These are phyloP conservation scores for Diaporthe longicolla DNA, from an alignment of 2,329 filamentous ascomycete genomes.

Conservation along the genomic window DNA sequence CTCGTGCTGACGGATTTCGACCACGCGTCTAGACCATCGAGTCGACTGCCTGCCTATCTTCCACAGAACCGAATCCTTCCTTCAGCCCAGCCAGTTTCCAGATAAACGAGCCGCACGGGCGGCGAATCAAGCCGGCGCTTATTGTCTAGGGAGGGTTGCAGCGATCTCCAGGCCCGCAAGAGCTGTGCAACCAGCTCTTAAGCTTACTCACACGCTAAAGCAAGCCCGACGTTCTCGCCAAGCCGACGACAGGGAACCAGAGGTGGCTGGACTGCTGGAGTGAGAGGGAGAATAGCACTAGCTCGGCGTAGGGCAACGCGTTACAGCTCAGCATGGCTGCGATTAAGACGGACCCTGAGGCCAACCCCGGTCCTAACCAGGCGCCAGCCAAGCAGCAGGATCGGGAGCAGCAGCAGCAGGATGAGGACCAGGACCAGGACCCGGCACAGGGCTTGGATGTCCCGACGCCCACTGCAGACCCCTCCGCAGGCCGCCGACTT, in stretches of 20 bases:
- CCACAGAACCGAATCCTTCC: neutral
- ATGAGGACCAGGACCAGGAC: neutral
- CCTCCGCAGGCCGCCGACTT: slow-evolving; percentile 6
- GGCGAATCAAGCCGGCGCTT: slow-evolving; percentile 27
- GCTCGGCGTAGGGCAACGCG: slow-evolving; percentile 6
- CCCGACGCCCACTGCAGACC: neutral
- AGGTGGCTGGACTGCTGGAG: too few species aligned
- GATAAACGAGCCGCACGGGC: slow-evolving; percentile 17
- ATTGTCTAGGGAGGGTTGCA: slow-evolving; percentile 11
- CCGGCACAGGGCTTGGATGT: slow-evolving; percentile 10
- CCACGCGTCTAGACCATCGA: neutral
- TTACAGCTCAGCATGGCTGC: slow-evolving; percentile 10
- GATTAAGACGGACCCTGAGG: neutral
- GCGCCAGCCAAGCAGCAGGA: slow-evolving; percentile 21
- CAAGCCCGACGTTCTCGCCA: slow-evolving; percentile 13
- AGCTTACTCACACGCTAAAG: slow-evolving; percentile 32
- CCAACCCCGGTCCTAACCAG: slow-evolving; percentile 5
- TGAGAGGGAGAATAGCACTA: neutral
- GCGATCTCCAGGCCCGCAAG: slow-evolving; percentile 14
- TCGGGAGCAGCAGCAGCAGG: neutral
- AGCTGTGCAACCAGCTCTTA: slow-evolving; percentile 10
- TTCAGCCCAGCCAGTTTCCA: slow-evolving; percentile 1
- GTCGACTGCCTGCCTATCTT: neutral
- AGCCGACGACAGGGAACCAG: neutral
- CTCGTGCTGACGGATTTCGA: slow-evolving; percentile 11